Evolutionary conservation across 768 basidiomycete species (phyloP).

Genomic region (Scleroderma citrinum): DNA sequence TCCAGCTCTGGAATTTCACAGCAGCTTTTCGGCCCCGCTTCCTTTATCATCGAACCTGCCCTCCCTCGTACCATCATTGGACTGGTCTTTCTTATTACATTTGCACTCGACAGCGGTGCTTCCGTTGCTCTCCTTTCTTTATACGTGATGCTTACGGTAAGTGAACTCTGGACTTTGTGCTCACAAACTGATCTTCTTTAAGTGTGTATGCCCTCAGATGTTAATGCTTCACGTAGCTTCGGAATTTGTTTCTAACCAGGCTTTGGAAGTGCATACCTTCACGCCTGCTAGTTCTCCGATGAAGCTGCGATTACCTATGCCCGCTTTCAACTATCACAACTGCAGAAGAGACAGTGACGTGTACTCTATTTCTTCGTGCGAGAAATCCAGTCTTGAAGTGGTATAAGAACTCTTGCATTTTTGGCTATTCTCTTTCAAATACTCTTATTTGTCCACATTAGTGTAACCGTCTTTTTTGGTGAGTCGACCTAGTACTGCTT

Average conservation of each 20-base stretch:
- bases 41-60: slow-evolving; percentile 4
- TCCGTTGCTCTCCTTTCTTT: slow-evolving; percentile 5
- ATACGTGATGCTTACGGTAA: slow-evolving; percentile 7
- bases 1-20: not conserved
- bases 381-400: not conserved
- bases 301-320: not conserved
- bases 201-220: slow-evolving; percentile 10
- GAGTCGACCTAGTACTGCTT: no score
- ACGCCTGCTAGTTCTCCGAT: not conserved
- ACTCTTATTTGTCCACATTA: no score
- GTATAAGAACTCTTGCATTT: no score
- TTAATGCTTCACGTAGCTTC: slow-evolving; percentile 3
- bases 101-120: not conserved
- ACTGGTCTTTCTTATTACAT: slow-evolving; percentile 5
- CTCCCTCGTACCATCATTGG: slow-evolving; percentile 5
- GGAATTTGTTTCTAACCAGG: no score
- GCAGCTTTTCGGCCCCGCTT: not conserved
- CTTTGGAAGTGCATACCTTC: no score
- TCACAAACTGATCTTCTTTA: not conserved
- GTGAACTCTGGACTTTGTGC: not conserved
- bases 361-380: not conserved
- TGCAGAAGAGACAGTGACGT: not conserved
- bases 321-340: not conserved
- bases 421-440: no score
- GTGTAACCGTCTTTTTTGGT: no score